Percentiles rank a stretch among this genome's conserved stretches.
Conservation (phyloP, 148 eudicot species). For the Selenicereus undatus region DNA sequence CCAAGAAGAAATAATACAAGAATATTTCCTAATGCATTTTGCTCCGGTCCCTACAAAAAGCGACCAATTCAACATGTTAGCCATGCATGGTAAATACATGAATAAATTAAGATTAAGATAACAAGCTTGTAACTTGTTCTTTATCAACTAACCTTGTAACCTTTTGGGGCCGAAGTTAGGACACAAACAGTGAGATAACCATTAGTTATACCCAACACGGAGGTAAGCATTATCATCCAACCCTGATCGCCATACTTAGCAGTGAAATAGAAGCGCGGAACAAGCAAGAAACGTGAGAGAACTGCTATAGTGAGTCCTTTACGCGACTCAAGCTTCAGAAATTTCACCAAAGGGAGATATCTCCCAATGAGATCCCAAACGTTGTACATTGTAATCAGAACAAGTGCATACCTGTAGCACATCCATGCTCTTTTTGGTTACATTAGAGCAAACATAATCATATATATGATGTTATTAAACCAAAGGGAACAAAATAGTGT, state of each 20-base stretch:
- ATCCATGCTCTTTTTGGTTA: background rate
- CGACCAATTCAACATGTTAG: background rate
- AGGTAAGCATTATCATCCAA: conserved; percentile 50
- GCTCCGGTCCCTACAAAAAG: conserved; percentile 43
- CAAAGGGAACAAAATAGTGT: too few species aligned
- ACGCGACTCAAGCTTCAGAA: conserved; percentile 41
- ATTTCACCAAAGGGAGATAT: conserved; percentile 35
- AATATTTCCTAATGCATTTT: conserved; percentile 49
- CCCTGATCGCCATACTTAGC: conserved; percentile 44
- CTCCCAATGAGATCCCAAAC: conserved; percentile 48
- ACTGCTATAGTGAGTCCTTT: conserved; percentile 28
- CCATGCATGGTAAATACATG: background rate
- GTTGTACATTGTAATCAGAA: conserved; percentile 41
- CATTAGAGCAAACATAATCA: background rate
- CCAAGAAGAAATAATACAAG: conserved; percentile 35
- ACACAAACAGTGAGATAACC: conserved; percentile 50
- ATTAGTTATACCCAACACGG: conserved; percentile 39
- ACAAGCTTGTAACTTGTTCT: background rate
- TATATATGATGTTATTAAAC: background rate
- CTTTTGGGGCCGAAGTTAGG: conserved; percentile 34
- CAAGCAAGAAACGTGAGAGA: conserved; percentile 32
- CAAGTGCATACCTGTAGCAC: conserved; percentile 45
- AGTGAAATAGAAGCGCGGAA: conserved; percentile 52
- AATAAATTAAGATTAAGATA: background rate
- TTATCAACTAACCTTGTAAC: conserved; percentile 34